Evolutionary conservation across 352 stramenopile species (phyloP).

Genomic region (Phytophthora tentaculata): DNA sequence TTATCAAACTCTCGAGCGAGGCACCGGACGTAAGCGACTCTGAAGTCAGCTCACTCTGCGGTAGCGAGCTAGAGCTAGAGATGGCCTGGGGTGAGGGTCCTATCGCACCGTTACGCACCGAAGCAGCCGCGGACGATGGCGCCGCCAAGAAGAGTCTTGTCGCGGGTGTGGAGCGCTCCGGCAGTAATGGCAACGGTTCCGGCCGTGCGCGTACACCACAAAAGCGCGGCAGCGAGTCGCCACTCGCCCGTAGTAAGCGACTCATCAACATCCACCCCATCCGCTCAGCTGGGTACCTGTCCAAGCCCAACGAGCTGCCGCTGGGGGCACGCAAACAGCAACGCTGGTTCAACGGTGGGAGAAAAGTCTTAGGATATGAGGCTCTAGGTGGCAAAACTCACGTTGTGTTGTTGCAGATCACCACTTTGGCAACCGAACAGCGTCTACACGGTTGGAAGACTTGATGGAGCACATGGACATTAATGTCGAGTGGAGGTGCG

Average conservation of each 20-base stretch:
- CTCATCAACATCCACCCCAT: slow-evolving; percentile 86
- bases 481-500: slow-evolving; percentile 84
- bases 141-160: slow-evolving; percentile 26
- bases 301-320: slow-evolving; percentile 73
- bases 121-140: slow-evolving; percentile 16
- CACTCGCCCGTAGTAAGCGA: slow-evolving; percentile 66
- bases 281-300: slow-evolving; percentile 66
- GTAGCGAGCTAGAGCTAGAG: slow-evolving; percentile 76
- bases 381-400: slow-evolving; percentile 3
- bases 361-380: background rate
- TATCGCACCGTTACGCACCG: slow-evolving; percentile 67
- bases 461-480: slow-evolving; percentile 90
- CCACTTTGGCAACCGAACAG: slow-evolving; percentile 81
- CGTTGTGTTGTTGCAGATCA: slow-evolving; percentile 53
- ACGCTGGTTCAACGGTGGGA: slow-evolving; percentile 83
- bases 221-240: slow-evolving; percentile 63
- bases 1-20: slow-evolving; percentile 24
- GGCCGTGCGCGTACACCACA: slow-evolving; percentile 66
- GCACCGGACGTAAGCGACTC: slow-evolving; percentile 59
- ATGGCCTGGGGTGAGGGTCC: slow-evolving; percentile 82
- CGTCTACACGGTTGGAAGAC: slow-evolving; percentile 76
- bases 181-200: slow-evolving; percentile 73
- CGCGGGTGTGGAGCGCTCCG: slow-evolving; percentile 37
- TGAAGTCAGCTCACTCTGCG: slow-evolving; percentile 74
- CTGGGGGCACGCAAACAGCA: slow-evolving; percentile 77